Base-by-base conservation (phyloP, 2,329 filamentous ascomycete species). In the Magnaporthales sp. region DNA sequence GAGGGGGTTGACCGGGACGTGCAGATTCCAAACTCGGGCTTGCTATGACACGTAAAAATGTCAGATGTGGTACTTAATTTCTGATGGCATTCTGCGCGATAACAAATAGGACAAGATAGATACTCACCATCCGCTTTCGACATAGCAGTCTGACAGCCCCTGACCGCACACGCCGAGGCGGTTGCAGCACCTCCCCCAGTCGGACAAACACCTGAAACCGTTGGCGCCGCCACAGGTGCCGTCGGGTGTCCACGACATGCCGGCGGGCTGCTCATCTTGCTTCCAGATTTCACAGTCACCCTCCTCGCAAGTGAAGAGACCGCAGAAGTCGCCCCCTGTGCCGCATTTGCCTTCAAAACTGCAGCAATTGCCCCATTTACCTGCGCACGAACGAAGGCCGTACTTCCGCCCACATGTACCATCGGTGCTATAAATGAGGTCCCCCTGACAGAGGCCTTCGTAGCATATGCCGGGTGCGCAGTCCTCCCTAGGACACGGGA, bases 341-440 rank as follows among this genome's bases (percentile, higher is more conserved):
- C 63, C 63, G 10, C 63, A 65, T n/a, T 31, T 56, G 38, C 63
- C 51, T 8, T 65, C 63, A 10, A 19, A 3, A 13, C 63, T 65
- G 27, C 63, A 60, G 63, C 63, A 65, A 26, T 56, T 27, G 6
- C 63, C 63, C 63, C 63, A 65, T 31, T 56, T 65, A 15, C 63
- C 63, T 6, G 38, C 46, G 19, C 63, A 65, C 51, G 29, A 19
- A 1, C 26, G 31, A 24, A 24, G 30, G 26, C 38, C 7, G 32
- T 58, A 26, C 24, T 32, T 30, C 0, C 58, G 5, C 10, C 63
- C 63, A 19, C 63, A 65, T 9, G 24, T 65, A 13, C 63, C 63
- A 27, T 65, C 63, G 11, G 63, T 65, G 6, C n/a, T 65, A 13
- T 27, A 65, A 46, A 56, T 19, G 26, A 10, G 51, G 51, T 65